Conservation (phyloP, 768 basidiomycete species). For the Lyophyllum shimeji region DNA sequence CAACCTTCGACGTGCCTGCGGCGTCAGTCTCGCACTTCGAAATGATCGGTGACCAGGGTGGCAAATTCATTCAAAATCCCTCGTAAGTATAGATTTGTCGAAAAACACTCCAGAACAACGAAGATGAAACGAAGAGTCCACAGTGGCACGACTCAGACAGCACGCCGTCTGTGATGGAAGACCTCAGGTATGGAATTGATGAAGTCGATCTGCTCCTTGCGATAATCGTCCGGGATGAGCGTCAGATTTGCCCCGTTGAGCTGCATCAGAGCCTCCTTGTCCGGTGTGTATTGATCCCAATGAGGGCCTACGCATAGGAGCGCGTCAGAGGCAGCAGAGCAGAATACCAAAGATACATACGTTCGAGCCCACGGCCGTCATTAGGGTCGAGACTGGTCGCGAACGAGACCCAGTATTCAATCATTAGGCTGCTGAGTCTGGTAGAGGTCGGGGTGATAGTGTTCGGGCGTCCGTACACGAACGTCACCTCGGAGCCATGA, state of each 20-base stretch:
- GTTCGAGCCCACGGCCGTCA: slow-evolving; percentile 34
- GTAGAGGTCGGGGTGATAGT: slow-evolving; percentile 17
- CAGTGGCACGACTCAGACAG: neutral
- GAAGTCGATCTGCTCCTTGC: slow-evolving; percentile 24
- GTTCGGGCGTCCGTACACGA: slow-evolving; percentile 26
- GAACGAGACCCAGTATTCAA: slow-evolving; percentile 48
- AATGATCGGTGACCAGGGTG: neutral
- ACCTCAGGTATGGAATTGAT: slow-evolving; percentile 22
- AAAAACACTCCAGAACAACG: neutral
- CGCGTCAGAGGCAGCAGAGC: slow-evolving; percentile 2
- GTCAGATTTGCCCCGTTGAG: slow-evolving; percentile 26
- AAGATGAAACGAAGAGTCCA: neutral
- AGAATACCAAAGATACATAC: slow-evolving; percentile 19
- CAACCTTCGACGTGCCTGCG: too few relatives aligned
- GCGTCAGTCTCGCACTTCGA: too few relatives aligned
- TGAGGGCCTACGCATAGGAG: slow-evolving; percentile 14
- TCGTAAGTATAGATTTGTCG: neutral
- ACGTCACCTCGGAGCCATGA: slow-evolving; percentile 30
- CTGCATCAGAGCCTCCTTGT: slow-evolving; percentile 19
- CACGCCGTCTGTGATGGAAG: slow-evolving; percentile 25
- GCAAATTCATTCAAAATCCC: neutral
- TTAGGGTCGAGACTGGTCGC: slow-evolving; percentile 44
- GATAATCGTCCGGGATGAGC: slow-evolving; percentile 27
- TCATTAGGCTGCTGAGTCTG: slow-evolving; percentile 33
- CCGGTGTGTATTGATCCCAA: slow-evolving; percentile 21